phyloP scores from a whole-genome alignment of 208 protist species.

The Wallacemonas sp. region DNA sequence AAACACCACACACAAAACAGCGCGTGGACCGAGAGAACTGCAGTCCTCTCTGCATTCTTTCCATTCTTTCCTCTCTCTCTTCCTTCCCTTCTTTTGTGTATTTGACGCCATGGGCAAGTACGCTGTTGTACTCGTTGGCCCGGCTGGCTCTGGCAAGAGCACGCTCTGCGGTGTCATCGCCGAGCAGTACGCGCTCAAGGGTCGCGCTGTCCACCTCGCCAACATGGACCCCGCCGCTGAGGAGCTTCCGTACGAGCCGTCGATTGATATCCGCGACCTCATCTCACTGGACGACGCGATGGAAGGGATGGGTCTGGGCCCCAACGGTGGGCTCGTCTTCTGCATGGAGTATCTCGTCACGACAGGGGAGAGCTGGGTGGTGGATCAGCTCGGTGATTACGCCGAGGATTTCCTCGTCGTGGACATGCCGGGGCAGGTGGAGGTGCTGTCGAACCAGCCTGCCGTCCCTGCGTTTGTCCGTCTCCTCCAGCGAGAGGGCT shows the following conservation, averaged over 20 bases:
- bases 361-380: constrained; percentile 93
- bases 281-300: constrained; percentile 94
- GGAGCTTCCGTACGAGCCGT: constrained; percentile 82
- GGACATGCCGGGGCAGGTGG: constrained; percentile 99
- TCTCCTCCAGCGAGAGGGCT: constrained; percentile 82
- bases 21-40: not conserved
- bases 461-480: constrained; percentile 87
- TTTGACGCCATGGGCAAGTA: constrained; percentile 83
- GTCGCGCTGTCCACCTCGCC: constrained; percentile 92
- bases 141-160: constrained; percentile 92
- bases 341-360: constrained; percentile 98
- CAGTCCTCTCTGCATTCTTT: not conserved
- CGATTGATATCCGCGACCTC: constrained; percentile 95
- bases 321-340: constrained; percentile 99
- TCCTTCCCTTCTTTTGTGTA: constrained; percentile 2
- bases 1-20: not conserved
- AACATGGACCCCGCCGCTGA: constrained; percentile 99
- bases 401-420: constrained; percentile 97
- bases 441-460: constrained; percentile 98
- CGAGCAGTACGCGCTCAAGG: constrained; percentile 85
- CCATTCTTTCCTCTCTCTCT: not conserved
- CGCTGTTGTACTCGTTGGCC: constrained; percentile 89
- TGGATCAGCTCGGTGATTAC: constrained; percentile 93
- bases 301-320: constrained; percentile 93
- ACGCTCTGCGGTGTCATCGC: constrained; percentile 84